A percentile compares a stretch with the other conserved stretches of the same genome.
Evolutionary conservation across 2,329 filamentous ascomycete species (phyloP).

Genomic region (Aaosphaeria pasadenensis): DNA sequence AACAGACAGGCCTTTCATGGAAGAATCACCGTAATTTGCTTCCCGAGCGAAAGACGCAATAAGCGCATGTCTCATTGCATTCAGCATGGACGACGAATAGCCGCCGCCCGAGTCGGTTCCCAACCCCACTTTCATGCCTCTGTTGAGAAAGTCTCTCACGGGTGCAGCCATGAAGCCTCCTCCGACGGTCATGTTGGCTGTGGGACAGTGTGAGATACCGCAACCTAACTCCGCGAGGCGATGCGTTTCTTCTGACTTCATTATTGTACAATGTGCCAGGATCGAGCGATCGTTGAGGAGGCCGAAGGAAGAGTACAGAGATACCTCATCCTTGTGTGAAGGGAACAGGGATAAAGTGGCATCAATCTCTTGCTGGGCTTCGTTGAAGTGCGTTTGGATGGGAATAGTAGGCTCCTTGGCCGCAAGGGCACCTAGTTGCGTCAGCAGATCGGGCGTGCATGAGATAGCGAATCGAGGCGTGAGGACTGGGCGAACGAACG

Average conservation of each 20-base stretch:
- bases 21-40: slow-evolving; percentile 23
- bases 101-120: slow-evolving; percentile 65
- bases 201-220: slow-evolving; percentile 63
- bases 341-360: slow-evolving; percentile 57
- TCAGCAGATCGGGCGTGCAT: slow-evolving; percentile 54
- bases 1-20: slow-evolving; percentile 32
- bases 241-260: slow-evolving; percentile 55
- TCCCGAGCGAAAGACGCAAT: slow-evolving; percentile 45
- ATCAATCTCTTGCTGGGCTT: slow-evolving; percentile 59
- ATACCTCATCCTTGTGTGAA: slow-evolving; percentile 50
- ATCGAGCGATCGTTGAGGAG: slow-evolving; percentile 57
- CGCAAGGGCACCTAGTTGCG: slow-evolving; percentile 55
- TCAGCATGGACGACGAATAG: slow-evolving; percentile 59
- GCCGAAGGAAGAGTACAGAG: slow-evolving; percentile 57
- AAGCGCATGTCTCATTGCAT: slow-evolving; percentile 58
- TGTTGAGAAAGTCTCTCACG: slow-evolving; percentile 55
- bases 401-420: slow-evolving; percentile 46
- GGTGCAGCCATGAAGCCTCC: slow-evolving; percentile 60
- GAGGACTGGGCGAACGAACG: slow-evolving; percentile 26
- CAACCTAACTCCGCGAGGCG: slow-evolving; percentile 49
- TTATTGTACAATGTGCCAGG: slow-evolving; percentile 65
- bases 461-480: slow-evolving; percentile 57
- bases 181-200: slow-evolving; percentile 54
- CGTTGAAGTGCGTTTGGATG: slow-evolving; percentile 68
- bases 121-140: slow-evolving; percentile 63